Percentiles rank a stretch among this genome's conserved stretches.
phyloP scores from a whole-genome alignment of 1,284 basidiomycete species.

The Agroathelia rolfsii region DNA sequence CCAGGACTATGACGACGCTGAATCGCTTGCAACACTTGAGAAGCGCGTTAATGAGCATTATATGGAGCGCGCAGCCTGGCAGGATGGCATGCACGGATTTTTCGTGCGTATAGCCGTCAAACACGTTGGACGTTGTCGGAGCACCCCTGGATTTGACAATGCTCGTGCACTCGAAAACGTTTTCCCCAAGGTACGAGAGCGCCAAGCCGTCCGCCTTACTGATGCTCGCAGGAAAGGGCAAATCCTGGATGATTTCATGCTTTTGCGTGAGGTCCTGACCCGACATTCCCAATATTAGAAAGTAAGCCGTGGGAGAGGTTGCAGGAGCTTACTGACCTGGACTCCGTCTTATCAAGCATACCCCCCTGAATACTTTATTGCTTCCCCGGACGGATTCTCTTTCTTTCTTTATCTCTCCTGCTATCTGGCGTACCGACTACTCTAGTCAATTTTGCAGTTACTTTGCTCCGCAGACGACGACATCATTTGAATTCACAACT shows the following conservation, averaged over 20 bases:
- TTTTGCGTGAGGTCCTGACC: constrained; percentile 22
- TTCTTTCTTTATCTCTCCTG: too few relatives aligned
- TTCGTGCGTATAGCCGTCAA: constrained; percentile 20
- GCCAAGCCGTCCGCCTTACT: constrained; percentile 18
- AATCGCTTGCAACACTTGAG: constrained; percentile 20
- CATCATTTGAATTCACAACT: too few relatives aligned
- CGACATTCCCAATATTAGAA: constrained; percentile 16
- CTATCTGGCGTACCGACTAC: too few relatives aligned
- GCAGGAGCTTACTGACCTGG: constrained; percentile 18
- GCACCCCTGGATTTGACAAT: constrained; percentile 23
- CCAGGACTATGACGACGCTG: constrained; percentile 20
- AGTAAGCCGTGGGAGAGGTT: constrained; percentile 20
- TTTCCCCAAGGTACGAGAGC: constrained; percentile 15
- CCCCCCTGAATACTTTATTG: too few relatives aligned
- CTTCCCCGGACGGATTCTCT: too few relatives aligned
- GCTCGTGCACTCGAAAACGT: constrained; percentile 21
- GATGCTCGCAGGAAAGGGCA: constrained; percentile 15
- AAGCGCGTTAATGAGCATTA: constrained; percentile 18
- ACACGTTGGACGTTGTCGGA: constrained; percentile 21
- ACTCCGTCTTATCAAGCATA: too few relatives aligned
- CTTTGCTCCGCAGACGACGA: too few relatives aligned
- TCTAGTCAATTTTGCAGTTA: too few relatives aligned
- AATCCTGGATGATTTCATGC: constrained; percentile 17
- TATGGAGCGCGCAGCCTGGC: constrained; percentile 17
- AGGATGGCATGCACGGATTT: constrained; percentile 20